Conservation (phyloP, 352 stramenopile genomes). For the Pythium monospermum region DNA sequence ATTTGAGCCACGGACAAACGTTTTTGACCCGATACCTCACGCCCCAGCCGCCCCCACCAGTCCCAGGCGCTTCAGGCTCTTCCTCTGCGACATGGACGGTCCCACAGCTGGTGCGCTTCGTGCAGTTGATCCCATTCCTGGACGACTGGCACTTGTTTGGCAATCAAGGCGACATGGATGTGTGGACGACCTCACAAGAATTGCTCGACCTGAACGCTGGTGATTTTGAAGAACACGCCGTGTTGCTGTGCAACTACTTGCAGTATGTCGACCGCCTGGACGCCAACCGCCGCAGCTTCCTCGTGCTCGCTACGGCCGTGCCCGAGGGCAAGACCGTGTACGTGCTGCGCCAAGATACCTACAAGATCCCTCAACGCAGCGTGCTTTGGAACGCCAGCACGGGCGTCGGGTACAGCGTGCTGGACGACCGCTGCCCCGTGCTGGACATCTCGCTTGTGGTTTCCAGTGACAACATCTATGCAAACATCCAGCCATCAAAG, state of each 20-base stretch:
- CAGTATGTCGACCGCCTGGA: constrained; percentile 72
- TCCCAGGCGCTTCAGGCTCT: neutral
- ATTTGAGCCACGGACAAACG: constrained; percentile 54
- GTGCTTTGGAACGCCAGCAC: constrained; percentile 90
- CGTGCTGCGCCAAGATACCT: constrained; percentile 59
- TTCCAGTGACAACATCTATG: constrained; percentile 88
- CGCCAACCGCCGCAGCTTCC: constrained; percentile 43
- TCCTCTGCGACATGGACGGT: constrained; percentile 14
- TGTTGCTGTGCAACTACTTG: constrained; percentile 91
- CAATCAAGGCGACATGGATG: constrained; percentile 47
- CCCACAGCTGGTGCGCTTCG: constrained; percentile 72
- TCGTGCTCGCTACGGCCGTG: constrained; percentile 83
- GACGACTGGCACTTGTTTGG: constrained; percentile 88
- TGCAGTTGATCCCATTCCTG: constrained; percentile 89
- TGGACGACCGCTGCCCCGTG: constrained; percentile 81
- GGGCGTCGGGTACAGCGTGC: constrained; percentile 65
- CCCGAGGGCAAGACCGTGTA: constrained; percentile 88
- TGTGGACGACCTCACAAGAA: constrained; percentile 89
- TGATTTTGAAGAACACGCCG: constrained; percentile 88
- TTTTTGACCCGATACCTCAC: constrained; percentile 72
- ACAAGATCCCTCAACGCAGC: constrained; percentile 38
- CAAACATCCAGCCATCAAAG: constrained; percentile 71
- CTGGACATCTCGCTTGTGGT: constrained; percentile 83
- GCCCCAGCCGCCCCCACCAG: constrained; percentile 61
- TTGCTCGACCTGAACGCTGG: constrained; percentile 87